Evolutionary conservation across 176 grass and related monocot species (phyloP), one percentile per base, ranked within the genome.

Genomic region (Zea luxurians): DNA sequence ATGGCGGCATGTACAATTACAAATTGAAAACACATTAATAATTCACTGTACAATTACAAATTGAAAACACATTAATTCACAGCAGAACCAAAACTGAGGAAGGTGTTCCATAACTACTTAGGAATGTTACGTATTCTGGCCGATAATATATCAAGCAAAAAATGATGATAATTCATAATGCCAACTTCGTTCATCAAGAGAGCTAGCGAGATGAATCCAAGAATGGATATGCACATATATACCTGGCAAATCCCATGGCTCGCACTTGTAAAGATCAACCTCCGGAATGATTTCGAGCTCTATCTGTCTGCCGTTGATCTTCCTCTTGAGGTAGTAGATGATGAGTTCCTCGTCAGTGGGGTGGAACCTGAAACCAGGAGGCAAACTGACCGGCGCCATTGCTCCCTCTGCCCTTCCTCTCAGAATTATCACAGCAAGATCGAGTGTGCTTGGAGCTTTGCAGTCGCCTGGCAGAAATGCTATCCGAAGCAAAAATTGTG

Each of bases 181-280:
- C 54, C 6, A 20, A 17, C 48, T 55, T 85, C 4, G 13, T 61
- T 15, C 16, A 58, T 64, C n/a, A 80, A 36, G 7, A 75, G n/a
- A n/a, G n/a, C n/a, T n/a, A 69, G 53, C 82, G 12, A 60, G 10
- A 77, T 52, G 10, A 73, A n/a, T 12, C 47, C 5, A 76, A 84
- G 35, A 75, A 52, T 4, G 37, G 55, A 66, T 66, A 50, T 71
- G 13, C 12, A 84, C 36, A 46, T n/a, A n/a, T n/a, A n/a, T 86
- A 97, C 93, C 93, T 55, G 93, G 93, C 15, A 97, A 76, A 81
- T 97, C 93, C 93, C 93, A 97, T 0, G 93, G 93, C 52, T 97
- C 93, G 13, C 93, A 97, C 85, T 97, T 97, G 93, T 97, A 97
- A 13, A 97, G 91, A 91, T 97, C 93, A 41, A 97, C 91, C 78